Base-by-base conservation (phyloP, 2,329 filamentous ascomycete species). In the Ascochyta fabae region DNA sequence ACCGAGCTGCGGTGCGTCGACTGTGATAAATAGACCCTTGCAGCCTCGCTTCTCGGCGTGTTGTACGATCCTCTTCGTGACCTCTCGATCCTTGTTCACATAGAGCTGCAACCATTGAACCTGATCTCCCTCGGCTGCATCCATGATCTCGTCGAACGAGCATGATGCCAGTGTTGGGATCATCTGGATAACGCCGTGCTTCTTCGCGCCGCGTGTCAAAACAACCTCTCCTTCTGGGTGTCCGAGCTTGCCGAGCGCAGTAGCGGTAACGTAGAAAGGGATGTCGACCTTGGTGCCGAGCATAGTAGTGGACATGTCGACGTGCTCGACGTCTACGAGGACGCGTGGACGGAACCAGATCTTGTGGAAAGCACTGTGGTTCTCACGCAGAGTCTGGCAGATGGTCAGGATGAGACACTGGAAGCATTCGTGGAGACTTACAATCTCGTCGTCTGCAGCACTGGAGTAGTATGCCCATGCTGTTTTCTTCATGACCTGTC, bases 401-500 rank as follows among this genome's bases (percentile, higher is more conserved):
- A 62, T 47, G 72, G 68, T 58, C 41, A 64, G 63, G n/a, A 5
- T 44, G 40, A 38, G 31, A n/a, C 6, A 19, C 4, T 23, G 1
- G 15, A 27, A 1, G 33, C 9, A 13, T 4, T 13, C 13, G 12
- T n/a, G 12, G 23, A 23, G 47, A 74, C 85, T 70, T 73, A 91
- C 89, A 77, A 94, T 92, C 76, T 94, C 91, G 70, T 96, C 91
- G 71, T 95, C 91, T 0, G 94, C 92, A 53, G 91, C 94, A 71
- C 90, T 95, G 0, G 92, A 96, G 77, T 99, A 99, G 80, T 99
- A 99, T 24, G 90, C 95, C 95, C 95, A 99, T 0, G 94, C 94
- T 1, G 88, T 89, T 80, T 90, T 96, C 84, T 96, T 97, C 94
- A 98, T 97, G 53, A 96, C 86, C 35, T 86, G 83, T 67, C 89